Evolutionary conservation across 2,329 filamentous ascomycete genomes (phyloP).

Genomic region (Corynespora cassiicola): DNA sequence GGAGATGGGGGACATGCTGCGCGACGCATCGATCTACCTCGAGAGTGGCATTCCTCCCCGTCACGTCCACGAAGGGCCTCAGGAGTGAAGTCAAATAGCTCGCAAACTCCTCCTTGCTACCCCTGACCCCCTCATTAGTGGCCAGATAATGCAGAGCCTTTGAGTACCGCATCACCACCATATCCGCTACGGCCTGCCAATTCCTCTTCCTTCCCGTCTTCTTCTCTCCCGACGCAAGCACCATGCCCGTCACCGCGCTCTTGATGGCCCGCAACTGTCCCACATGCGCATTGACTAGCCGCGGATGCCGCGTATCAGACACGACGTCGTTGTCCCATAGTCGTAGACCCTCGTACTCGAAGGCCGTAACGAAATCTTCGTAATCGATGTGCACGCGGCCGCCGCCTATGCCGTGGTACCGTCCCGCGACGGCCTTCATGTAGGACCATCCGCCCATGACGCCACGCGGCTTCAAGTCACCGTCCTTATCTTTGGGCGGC

Average conservation of each 20-base stretch:
- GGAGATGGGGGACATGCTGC: conserved; percentile 46
- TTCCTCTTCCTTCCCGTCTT: conserved; percentile 39
- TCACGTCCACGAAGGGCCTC: conserved; percentile 48
- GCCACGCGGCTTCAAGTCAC: not conserved
- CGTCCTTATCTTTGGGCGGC: conserved; percentile 13
- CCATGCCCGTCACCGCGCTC: conserved; percentile 53
- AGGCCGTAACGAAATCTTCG: conserved; percentile 57
- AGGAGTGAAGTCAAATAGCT: conserved; percentile 35
- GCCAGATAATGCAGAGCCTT: conserved; percentile 56
- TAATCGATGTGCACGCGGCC: conserved; percentile 55
- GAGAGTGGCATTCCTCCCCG: conserved; percentile 40
- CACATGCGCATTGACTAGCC: conserved; percentile 44
- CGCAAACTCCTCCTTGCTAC: conserved; percentile 25
- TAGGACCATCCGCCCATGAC: conserved; percentile 38
- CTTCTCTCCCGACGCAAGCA: conserved; percentile 36
- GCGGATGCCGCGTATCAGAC: conserved; percentile 40
- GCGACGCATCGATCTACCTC: conserved; percentile 56
- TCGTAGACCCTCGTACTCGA: conserved; percentile 47
- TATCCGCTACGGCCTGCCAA: conserved; percentile 73
- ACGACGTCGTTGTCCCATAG: conserved; percentile 47
- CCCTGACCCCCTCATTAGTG: conserved; percentile 18
- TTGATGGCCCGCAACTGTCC: conserved; percentile 47
- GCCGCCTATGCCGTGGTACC: conserved; percentile 54
- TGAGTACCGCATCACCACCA: conserved; percentile 69
- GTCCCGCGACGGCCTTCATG: conserved; percentile 47